Base-by-base conservation (phyloP, 2,329 filamentous ascomycete genomes). In the Sporothrix luriei region DNA sequence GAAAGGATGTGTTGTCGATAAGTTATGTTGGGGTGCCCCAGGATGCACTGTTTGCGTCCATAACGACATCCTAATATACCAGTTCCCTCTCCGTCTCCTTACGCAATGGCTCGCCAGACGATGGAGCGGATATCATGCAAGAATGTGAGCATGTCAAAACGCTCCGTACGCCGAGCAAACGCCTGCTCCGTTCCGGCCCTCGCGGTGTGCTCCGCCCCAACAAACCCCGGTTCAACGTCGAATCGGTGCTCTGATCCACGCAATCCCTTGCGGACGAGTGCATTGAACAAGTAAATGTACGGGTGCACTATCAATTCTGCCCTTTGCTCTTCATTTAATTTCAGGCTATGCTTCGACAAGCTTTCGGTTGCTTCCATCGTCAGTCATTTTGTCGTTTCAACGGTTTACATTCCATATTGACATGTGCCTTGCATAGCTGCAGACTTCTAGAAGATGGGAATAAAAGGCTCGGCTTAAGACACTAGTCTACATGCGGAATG, bases 161-260 rank as follows among this genome's bases (percentile, higher is more conserved):
- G 29, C 43, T 33, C 13, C 43, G 26, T 64, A 13, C 24, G 4
- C 24, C 14, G 24, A 64, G 10, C 46, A 64, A 33, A 49, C n/a
- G 21, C 14, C 16, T 16, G 21, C 61, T 64, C 61, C 43, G 61
- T 64, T 43, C 24, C 24, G 33, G 24, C 61, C 14, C 14, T 49
- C 33, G 11, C 43, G 21, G 24, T n/a, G 24, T 46, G 61, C 61
- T 64, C 61, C 43, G 61, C 61, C 43, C 61, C 40, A 64, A 46
- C 57, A 61, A 46, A 61, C 55, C n/a, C 21, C 38, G 13, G 38
- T 14, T 26, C n/a, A 19, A 43, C 40, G 11, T 3, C 40, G 40
- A 3, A 21, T 52, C 24, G 48, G 11, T 43, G 40, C 14, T 5
- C 13, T 43, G 40, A 16, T 13, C 9, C 40, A 16, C 51, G 26